Percentiles rank a stretch among this genome's conserved stretches.
phyloP scores from a whole-genome alignment of 1,284 basidiomycete genomes.

The Apiotrichum veenhuisii region DNA sequence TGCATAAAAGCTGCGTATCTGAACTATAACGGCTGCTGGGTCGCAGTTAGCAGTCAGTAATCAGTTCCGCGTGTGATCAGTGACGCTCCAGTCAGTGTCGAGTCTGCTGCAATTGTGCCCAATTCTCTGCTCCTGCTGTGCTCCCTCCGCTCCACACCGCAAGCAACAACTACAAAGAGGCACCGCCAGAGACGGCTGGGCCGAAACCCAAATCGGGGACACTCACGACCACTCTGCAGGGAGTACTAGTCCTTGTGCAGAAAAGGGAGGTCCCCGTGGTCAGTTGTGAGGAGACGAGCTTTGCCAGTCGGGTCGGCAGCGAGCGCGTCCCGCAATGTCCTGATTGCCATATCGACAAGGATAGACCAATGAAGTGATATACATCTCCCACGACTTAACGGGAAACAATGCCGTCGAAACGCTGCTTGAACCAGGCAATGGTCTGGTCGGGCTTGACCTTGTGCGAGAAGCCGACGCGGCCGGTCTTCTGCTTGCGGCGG shows the following conservation, averaged over 20 bases:
- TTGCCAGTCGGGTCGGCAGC: neutral
- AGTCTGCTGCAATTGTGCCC: neutral
- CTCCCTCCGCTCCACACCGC: neutral
- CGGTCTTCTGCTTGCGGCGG: constrained; percentile 83
- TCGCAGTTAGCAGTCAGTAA: neutral
- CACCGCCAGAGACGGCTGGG: neutral
- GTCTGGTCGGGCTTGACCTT: constrained; percentile 88
- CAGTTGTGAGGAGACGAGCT: neutral
- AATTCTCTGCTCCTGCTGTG: neutral
- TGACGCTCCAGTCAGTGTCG: neutral
- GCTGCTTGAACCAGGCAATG: constrained; percentile 97
- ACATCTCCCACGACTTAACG: constrained; percentile 32
- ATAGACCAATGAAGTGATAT: constrained; percentile 17
- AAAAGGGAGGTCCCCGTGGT: constrained; percentile 9
- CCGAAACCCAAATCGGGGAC: neutral
- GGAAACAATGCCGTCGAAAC: constrained; percentile 91
- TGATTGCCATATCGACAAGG: neutral
- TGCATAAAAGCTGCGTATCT: no score
- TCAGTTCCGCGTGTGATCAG: no score
- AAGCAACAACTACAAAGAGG: neutral
- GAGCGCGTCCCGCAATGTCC: neutral
- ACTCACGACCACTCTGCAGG: constrained; percentile 10
- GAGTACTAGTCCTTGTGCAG: constrained; percentile 5
- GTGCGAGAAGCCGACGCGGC: constrained; percentile 82
- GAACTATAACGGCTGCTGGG: no score